These are phyloP conservation scores for Phytophthora meadii DNA, from an alignment of 352 stramenopile genomes.

Conservation along the genomic window DNA sequence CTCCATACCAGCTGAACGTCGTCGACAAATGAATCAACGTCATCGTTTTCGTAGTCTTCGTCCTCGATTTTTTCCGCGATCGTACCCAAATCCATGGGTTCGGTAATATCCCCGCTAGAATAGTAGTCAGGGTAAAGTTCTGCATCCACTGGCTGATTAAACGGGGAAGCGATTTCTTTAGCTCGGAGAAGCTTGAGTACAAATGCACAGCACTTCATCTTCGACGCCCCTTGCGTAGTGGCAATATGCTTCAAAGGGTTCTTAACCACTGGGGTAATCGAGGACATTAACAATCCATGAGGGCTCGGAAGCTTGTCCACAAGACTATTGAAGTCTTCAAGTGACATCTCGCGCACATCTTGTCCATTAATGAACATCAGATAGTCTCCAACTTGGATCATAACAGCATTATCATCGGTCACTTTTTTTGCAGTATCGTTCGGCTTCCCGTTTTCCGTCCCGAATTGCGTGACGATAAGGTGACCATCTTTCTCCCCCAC, in stretches of 20 bases:
- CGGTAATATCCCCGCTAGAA: conserved; percentile 66
- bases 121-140: conserved; percentile 89
- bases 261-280: conserved; percentile 47
- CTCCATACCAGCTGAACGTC: conserved; percentile 86
- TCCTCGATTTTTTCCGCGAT: conserved; percentile 87
- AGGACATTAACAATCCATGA: conserved; percentile 71
- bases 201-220: conserved; percentile 73
- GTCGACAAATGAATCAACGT: conserved; percentile 82
- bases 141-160: conserved; percentile 86
- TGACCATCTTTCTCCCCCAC: conserved; percentile 48
- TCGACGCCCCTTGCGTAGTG: conserved; percentile 61
- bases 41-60: conserved; percentile 87
- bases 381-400: conserved; percentile 49
- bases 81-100: conserved; percentile 85
- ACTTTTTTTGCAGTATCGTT: conserved; percentile 12
- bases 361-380: conserved; percentile 64
- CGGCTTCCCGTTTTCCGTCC: conserved; percentile 18
- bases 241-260: conserved; percentile 63
- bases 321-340: conserved; percentile 42
- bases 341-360: conserved; percentile 45
- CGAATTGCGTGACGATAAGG: conserved; percentile 52
- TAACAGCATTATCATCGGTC: conserved; percentile 38
- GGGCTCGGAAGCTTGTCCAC: conserved; percentile 34
- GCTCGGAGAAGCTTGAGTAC: conserved; percentile 78
- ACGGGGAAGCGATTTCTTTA: conserved; percentile 81